Evolutionary conservation across 2,329 filamentous ascomycete genomes (phyloP).

Genomic region (Fusarium stilboides): DNA sequence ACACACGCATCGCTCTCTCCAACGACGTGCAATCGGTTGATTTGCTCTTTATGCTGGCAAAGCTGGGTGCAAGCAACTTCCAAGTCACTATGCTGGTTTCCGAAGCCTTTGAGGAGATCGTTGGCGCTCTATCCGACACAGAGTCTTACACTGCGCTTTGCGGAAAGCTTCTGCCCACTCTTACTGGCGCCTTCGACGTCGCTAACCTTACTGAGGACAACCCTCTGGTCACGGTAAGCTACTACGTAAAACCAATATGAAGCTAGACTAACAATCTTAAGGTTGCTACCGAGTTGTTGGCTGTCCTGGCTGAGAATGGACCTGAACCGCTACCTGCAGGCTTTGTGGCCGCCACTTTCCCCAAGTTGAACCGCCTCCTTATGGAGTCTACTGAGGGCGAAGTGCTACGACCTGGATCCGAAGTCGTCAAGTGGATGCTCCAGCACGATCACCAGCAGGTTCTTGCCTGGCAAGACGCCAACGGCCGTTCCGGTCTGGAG

Average conservation of each 20-base stretch:
- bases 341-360: constrained; percentile 87
- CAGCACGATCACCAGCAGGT: constrained; percentile 92
- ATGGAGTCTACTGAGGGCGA: constrained; percentile 90
- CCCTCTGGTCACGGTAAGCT: constrained; percentile 80
- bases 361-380: constrained; percentile 86
- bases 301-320: constrained; percentile 85
- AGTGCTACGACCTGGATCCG: constrained; percentile 87
- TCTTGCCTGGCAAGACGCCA: constrained; percentile 86
- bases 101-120: constrained; percentile 93
- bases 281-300: constrained; percentile 87
- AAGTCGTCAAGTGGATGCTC: constrained; percentile 90
- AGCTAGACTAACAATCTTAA: constrained; percentile 51
- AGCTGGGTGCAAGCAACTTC: constrained; percentile 90
- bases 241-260: too few relatives aligned
- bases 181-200: constrained; percentile 91
- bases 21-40: constrained; percentile 82
- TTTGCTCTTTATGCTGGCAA: constrained; percentile 89
- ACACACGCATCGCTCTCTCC: constrained; percentile 81
- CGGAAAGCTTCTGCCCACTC: constrained; percentile 86
- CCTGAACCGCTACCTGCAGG: constrained; percentile 88
- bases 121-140: constrained; percentile 75
- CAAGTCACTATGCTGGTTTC: constrained; percentile 89
- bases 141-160: constrained; percentile 85
- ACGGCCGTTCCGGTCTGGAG: constrained; percentile 86
- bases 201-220: constrained; percentile 88